Evolutionary conservation across 768 basidiomycete species (phyloP), one percentile per base, ranked within the genome.

Genomic region (Leccinum imitatum): DNA sequence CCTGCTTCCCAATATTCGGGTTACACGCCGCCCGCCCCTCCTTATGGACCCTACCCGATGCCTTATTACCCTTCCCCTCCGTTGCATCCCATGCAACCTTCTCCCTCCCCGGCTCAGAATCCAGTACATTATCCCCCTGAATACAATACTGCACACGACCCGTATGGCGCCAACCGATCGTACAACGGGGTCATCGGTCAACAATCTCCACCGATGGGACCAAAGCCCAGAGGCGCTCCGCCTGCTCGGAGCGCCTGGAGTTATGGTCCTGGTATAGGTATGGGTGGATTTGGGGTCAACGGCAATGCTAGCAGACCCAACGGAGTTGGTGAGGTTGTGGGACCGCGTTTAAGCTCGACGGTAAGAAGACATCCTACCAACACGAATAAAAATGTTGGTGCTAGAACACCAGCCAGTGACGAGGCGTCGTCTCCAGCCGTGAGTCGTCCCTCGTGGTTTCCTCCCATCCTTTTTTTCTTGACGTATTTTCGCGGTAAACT

Each of bases 371-470:
- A 74, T 51, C 70, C 79, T 27, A 79, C 80, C 25, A 82, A 78
- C 23, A 80, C 80, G 57, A 83, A 79, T 63, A 78, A 79, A 63
- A 84, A 79, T 62, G 77, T 80, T 53, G 80, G 82, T 30, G 78
- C 82, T 56, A 82, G 86, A 64, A 84, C 87, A 39, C 80, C 85
- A 41, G 80, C 81, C 23, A 82, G 84, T 53, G 91, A 93, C 70
- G 91, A 93, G 63, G 85, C 84, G 35, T 85, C 87, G 10, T 91
- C 90, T 27, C 85, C 84, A 54, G 81, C 89, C 57, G 91, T 92
- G 72, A 82, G 91, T 83, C 56, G 51, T 60, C 60, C 47, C 46
- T 58, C 53, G 25, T 31, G 33, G 23, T 50, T 56, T 58, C 14
- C 50, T 46, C 30, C 11, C 25, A 37, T 44, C 39, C 44, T 33